Percentiles rank a stretch among this genome's conserved stretches.
Conservation (phyloP, 2,329 filamentous ascomycete species). For the Thelonectria olida region DNA sequence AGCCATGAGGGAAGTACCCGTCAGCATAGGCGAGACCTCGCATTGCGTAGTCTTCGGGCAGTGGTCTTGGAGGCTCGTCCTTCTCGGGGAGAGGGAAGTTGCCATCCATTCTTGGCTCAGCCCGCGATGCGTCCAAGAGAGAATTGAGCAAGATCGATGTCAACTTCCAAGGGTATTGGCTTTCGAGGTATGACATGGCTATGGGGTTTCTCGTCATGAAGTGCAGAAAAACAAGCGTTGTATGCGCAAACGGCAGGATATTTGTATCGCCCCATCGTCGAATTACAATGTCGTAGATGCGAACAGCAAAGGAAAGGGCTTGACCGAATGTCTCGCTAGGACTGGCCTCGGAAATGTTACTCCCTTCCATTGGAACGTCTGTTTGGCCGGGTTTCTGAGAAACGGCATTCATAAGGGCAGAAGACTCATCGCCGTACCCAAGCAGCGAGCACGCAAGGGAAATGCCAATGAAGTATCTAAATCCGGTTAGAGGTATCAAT, state of each 20-base stretch:
- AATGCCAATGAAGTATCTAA: slow-evolving; percentile 47
- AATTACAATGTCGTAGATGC: slow-evolving; percentile 58
- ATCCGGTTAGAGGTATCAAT: slow-evolving; percentile 5
- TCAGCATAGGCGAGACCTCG: slow-evolving; percentile 70
- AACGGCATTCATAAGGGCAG: slow-evolving; percentile 55
- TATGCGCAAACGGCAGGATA: slow-evolving; percentile 70
- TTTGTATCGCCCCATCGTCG: slow-evolving; percentile 64
- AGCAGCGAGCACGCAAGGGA: slow-evolving; percentile 44
- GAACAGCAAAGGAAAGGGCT: slow-evolving; percentile 52
- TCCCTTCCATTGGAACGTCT: slow-evolving; percentile 36
- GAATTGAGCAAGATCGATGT: slow-evolving; percentile 51
- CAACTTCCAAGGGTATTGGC: slow-evolving; percentile 61
- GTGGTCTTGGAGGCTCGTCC: slow-evolving; percentile 57
- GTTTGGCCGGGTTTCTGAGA: slow-evolving; percentile 41
- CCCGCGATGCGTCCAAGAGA: slow-evolving; percentile 38
- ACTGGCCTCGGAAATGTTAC: slow-evolving; percentile 33
- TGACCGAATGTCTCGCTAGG: slow-evolving; percentile 42
- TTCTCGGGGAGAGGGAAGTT: slow-evolving; percentile 59
- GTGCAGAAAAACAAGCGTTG: slow-evolving; percentile 67
- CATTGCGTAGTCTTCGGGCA: slow-evolving; percentile 76
- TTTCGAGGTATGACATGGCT: slow-evolving; percentile 56
- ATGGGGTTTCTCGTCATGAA: slow-evolving; percentile 52
- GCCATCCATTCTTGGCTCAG: slow-evolving; percentile 49
- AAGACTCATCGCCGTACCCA: slow-evolving; percentile 51
- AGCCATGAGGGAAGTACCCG: slow-evolving; percentile 65